phyloP scores from a whole-genome alignment of 768 basidiomycete species.

The Tricholomella constricta region DNA sequence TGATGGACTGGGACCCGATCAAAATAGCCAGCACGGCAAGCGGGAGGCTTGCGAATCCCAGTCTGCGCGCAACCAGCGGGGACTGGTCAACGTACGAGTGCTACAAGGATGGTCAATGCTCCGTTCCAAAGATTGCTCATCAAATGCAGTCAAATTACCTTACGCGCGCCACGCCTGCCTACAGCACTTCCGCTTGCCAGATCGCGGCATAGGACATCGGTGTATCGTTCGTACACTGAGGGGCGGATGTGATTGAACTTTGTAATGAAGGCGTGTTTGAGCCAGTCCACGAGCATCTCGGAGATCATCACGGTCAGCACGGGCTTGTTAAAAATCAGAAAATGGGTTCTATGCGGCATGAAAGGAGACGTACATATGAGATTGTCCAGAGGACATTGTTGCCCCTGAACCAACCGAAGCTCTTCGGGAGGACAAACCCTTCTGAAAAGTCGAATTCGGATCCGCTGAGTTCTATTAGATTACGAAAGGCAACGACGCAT shows the following conservation, averaged over 20 bases:
- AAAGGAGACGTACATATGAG: slow-evolving; percentile 66
- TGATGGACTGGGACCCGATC: slow-evolving; percentile 72
- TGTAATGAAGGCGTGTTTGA: slow-evolving; percentile 99
- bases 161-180: slow-evolving; percentile 66
- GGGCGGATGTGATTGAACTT: slow-evolving; percentile 99
- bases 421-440: slow-evolving; percentile 75
- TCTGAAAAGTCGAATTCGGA: slow-evolving; percentile 82
- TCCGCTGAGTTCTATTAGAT: slow-evolving; percentile 91
- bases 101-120: slow-evolving; percentile 34
- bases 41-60: slow-evolving; percentile 93
- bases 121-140: neutral
- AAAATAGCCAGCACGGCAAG: slow-evolving; percentile 82
- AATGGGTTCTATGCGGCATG: neutral
- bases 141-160: slow-evolving; percentile 43
- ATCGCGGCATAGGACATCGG: slow-evolving; percentile 93
- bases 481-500: slow-evolving; percentile 86
- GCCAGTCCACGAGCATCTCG: slow-evolving; percentile 96
- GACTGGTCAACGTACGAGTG: slow-evolving; percentile 95
- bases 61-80: slow-evolving; percentile 87
- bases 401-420: slow-evolving; percentile 84
- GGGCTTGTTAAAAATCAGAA: slow-evolving; percentile 54
- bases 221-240: slow-evolving; percentile 92
- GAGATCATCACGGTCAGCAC: slow-evolving; percentile 88
- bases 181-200: slow-evolving; percentile 78
- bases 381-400: slow-evolving; percentile 84